Percentiles rank a stretch among this genome's conserved stretches.
Evolutionary conservation across 1,284 basidiomycete species (phyloP).

Genomic region (Papiliotrema fonsecae): DNA sequence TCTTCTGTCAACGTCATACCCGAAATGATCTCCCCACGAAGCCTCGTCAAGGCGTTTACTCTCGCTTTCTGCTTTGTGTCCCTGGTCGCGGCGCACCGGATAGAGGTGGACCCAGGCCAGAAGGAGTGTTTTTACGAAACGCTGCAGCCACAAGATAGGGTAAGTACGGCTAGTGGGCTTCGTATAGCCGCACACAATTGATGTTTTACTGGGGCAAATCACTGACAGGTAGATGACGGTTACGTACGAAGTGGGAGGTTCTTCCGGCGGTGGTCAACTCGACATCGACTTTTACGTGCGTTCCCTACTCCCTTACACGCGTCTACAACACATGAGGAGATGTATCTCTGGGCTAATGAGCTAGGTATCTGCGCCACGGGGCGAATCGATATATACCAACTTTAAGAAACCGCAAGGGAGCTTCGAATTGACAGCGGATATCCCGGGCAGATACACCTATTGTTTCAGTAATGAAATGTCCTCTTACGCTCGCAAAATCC

Average conservation of each 20-base stretch:
- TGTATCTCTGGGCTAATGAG: neutral
- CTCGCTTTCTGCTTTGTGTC: slow-evolving; percentile 19
- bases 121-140: slow-evolving; percentile 99
- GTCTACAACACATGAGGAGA: neutral
- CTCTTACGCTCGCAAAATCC: slow-evolving; percentile 86
- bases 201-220: slow-evolving; percentile 1
- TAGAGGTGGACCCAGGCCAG: slow-evolving; percentile 63
- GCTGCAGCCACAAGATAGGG: slow-evolving; percentile 90
- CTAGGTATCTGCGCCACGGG: slow-evolving; percentile 74
- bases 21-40: no score
- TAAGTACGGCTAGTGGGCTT: slow-evolving; percentile 37
- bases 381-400: slow-evolving; percentile 66
- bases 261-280: slow-evolving; percentile 76
- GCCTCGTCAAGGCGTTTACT: no score
- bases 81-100: slow-evolving; percentile 48
- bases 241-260: slow-evolving; percentile 87
- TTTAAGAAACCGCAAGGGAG: slow-evolving; percentile 85
- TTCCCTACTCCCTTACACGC: slow-evolving; percentile 7
- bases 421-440: slow-evolving; percentile 76
- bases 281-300: slow-evolving; percentile 94
- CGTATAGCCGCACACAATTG: neutral
- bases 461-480: slow-evolving; percentile 99
- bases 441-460: slow-evolving; percentile 85
- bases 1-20: no score
- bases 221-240: slow-evolving; percentile 81